phyloP scores from a whole-genome alignment of 2,329 filamentous ascomycete species.

The Paracorniculantispora psalliotae region DNA sequence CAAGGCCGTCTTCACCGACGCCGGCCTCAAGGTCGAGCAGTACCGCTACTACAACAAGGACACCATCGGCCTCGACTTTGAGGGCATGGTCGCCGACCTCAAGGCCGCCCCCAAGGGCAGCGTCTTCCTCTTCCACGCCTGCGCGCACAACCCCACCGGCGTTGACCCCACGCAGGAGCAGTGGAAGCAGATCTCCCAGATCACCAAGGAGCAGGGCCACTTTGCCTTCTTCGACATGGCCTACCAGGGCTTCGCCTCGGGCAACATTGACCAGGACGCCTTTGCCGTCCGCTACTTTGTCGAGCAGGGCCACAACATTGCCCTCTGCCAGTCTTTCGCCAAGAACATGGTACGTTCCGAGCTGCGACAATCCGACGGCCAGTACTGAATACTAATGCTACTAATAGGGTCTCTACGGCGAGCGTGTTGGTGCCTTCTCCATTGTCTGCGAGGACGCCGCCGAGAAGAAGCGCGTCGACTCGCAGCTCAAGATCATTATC shows the following conservation, averaged over 20 bases:
- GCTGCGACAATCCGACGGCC: no score
- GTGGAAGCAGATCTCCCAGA: conserved; percentile 85
- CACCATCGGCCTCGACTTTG: conserved; percentile 96
- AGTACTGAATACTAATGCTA: not conserved
- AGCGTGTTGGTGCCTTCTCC: conserved; percentile 96
- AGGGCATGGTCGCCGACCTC: conserved; percentile 86
- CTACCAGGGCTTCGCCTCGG: conserved; percentile 96
- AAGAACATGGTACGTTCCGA: conserved; percentile 97
- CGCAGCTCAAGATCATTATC: conserved; percentile 96
- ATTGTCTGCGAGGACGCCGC: conserved; percentile 78
- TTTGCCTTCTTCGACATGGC: conserved; percentile 99
- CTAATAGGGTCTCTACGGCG: conserved; percentile 83
- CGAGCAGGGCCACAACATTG: conserved; percentile 82
- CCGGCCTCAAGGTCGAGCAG: conserved; percentile 83
- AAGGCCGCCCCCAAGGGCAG: conserved; percentile 81
- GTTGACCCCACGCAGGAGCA: conserved; percentile 89
- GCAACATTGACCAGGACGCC: conserved; percentile 86
- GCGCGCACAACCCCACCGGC: conserved; percentile 96
- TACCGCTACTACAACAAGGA: conserved; percentile 99
- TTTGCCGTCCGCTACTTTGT: conserved; percentile 93
- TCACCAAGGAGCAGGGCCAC: conserved; percentile 81
- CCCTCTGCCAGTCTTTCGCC: conserved; percentile 89
- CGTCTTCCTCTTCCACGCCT: conserved; percentile 91
- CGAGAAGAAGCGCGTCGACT: conserved; percentile 94
- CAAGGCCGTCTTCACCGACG: conserved; percentile 91